Base-by-base conservation (phyloP, 2,329 filamentous ascomycete species). In the Beauveria caledonica region DNA sequence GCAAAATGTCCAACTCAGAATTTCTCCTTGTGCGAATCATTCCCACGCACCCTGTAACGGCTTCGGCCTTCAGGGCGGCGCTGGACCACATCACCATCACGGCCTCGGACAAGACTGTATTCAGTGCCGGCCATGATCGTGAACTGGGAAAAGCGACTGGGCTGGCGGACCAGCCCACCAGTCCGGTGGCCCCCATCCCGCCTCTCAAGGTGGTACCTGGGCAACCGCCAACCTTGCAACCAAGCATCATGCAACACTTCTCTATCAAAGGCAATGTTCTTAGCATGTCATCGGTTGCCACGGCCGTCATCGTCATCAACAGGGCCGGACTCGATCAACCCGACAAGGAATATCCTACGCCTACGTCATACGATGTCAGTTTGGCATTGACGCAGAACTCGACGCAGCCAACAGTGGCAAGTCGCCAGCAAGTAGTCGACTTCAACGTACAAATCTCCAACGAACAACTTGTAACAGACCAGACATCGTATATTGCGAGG, bases 11-110 rank as follows among this genome's bases (percentile, higher is more conserved):
- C 9, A 40, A 51, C n/a, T 42, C 58, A 7, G 58, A 60, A 11
- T 53, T 60, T 39, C 50, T 60, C 13, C 36, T 60, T 36, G 58
- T 60, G 40, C 58, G 58, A n/a, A 60, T 60, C n/a, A 48, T 60
- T 27, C 58, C 58, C 10, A 53, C 58, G n/a, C 23, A 23, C n/a
- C 58, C 58, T 19, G 39, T 46, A 8, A 39, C 21, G 21, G 33
- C 58, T 5, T 21, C 25, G 9, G 58, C 58, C 25, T 60, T 60
- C 27, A 36, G 58, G 42, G 19, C 23, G 10, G 58, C 58, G 25
- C 40, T 60, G 23, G 46, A 46, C n/a, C 29, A 60, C 11, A 53
- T 60, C 39, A 60, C 49, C 49, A 48, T 60, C 23, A 60, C 49
- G 7, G 58, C 58, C 7, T 36, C 19, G 7, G 58, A 60, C 49